These are phyloP conservation scores for Vigna nakashimae DNA, from an alignment of 306 rosid genomes.

Conservation along the genomic window DNA sequence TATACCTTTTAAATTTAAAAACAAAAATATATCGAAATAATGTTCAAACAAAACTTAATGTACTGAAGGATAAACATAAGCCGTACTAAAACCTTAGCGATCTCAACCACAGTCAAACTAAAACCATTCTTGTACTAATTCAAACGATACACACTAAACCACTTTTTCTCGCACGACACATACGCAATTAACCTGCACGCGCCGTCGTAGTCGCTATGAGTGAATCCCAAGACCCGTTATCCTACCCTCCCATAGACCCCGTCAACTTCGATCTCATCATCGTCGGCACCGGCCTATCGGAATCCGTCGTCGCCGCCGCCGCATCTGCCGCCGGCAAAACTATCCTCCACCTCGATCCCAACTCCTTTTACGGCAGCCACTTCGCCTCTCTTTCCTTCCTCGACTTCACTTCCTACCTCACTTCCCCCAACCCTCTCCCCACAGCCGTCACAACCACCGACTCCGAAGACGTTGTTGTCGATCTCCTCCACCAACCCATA, in stretches of 20 bases:
- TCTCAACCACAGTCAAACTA: background rate
- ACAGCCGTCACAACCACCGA: background rate
- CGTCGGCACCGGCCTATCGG: constrained; percentile 76
- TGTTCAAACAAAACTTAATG: too few relatives aligned
- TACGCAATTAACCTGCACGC: constrained; percentile 36
- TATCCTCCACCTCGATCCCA: constrained; percentile 85
- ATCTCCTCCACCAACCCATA: constrained; percentile 49
- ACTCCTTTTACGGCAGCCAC: constrained; percentile 74
- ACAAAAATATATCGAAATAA: too few relatives aligned
- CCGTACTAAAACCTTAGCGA: background rate
- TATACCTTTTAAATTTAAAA: too few relatives aligned
- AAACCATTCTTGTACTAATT: too few relatives aligned
- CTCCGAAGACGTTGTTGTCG: constrained; percentile 44
- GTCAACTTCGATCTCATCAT: constrained; percentile 71
- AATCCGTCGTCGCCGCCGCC: constrained; percentile 78
- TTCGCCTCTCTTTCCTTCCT: constrained; percentile 67
- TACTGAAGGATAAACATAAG: too few relatives aligned
- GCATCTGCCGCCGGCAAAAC: constrained; percentile 74
- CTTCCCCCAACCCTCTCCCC: constrained; percentile 50
- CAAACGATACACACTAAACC: background rate
- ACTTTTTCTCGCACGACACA: constrained; percentile 14
- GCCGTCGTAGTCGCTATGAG: constrained; percentile 57
- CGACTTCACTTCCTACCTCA: constrained; percentile 69
- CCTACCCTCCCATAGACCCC: constrained; percentile 81
- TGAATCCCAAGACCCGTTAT: constrained; percentile 40